A percentile compares a stretch with the other conserved stretches of the same genome.
Evolutionary conservation across 129 eudicot species (phyloP).

Genomic region (Escallonia herrerae): DNA sequence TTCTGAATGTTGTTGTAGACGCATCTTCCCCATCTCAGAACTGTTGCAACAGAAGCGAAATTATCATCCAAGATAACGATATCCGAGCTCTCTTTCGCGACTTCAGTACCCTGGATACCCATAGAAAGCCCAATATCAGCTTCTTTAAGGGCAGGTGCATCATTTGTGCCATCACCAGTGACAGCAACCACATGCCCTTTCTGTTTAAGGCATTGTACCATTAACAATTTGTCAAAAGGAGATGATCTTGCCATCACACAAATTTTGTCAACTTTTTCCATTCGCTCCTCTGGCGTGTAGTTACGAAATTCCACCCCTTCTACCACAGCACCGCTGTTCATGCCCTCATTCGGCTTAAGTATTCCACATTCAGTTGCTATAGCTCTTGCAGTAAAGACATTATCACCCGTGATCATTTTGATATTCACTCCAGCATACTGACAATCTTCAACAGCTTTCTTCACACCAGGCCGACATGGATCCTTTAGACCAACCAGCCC

Average conservation of each 20-base stretch:
- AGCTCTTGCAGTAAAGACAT: conserved; percentile 7
- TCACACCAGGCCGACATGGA: conserved; percentile 1
- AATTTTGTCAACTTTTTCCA: conserved; percentile 10
- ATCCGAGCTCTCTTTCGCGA: conserved; percentile 7
- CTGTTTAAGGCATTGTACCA: conserved; percentile 10
- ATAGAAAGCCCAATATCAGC: conserved; percentile 12
- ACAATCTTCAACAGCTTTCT: conserved; percentile 1
- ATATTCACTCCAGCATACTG: conserved; percentile 3
- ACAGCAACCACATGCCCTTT: conserved; percentile 14
- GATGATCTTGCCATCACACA: conserved; percentile 11
- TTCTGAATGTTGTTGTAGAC: conserved; percentile 8
- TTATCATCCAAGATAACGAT: conserved; percentile 8
- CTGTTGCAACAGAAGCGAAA: neutral
- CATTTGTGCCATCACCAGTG: conserved; percentile 12
- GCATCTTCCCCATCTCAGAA: conserved; percentile 7
- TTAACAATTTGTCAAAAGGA: conserved; percentile 9
- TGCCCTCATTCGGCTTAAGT: conserved; percentile 3
- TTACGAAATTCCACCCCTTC: conserved; percentile 9
- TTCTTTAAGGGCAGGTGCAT: conserved; percentile 5
- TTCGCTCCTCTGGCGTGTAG: conserved; percentile 8
- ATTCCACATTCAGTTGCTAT: conserved; percentile 11
- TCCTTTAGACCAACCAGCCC: conserved; percentile 3
- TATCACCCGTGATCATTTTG: conserved; percentile 8
- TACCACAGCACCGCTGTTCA: neutral
- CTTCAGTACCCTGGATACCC: conserved; percentile 9